A percentile compares a stretch with the other conserved stretches of the same genome.
Conservation (phyloP, 352 stramenopile genomes). For the Aphanomyces invadans region DNA sequence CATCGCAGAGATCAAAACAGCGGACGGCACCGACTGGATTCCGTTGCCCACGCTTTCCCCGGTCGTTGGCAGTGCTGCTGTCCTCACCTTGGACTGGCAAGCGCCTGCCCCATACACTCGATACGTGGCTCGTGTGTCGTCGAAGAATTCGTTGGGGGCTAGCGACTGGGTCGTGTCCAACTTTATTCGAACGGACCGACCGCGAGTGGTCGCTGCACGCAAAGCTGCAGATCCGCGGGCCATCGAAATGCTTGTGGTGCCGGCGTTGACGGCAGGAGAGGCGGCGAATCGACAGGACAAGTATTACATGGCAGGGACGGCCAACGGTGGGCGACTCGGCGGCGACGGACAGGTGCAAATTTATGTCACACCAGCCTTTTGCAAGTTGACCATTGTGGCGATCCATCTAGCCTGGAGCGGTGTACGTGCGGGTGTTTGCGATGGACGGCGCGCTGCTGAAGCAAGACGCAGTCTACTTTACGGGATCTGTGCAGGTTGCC, state of each 20-base stretch:
- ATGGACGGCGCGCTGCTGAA: background rate
- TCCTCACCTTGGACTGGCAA: background rate
- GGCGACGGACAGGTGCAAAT: slow-evolving; percentile 9
- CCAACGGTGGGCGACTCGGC: background rate
- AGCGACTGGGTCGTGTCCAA: background rate
- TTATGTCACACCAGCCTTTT: background rate
- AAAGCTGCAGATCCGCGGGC: background rate
- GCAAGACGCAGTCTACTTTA: background rate
- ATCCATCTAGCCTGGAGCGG: background rate
- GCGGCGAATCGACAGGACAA: slow-evolving; percentile 7
- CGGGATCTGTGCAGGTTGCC: background rate
- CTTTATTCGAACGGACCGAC: background rate
- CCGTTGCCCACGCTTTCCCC: background rate
- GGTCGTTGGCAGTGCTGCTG: too few relatives aligned
- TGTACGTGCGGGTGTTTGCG: background rate
- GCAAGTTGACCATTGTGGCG: too few relatives aligned
- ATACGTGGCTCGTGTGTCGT: background rate
- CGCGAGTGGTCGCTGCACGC: background rate
- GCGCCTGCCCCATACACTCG: background rate
- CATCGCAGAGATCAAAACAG: background rate
- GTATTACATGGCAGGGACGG: slow-evolving; percentile 9
- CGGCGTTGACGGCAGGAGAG: background rate
- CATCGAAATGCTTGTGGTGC: background rate
- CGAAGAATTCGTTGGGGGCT: background rate
- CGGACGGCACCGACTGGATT: background rate